phyloP scores from a whole-genome alignment of 768 basidiomycete genomes.

The Lyophyllum atratum region DNA sequence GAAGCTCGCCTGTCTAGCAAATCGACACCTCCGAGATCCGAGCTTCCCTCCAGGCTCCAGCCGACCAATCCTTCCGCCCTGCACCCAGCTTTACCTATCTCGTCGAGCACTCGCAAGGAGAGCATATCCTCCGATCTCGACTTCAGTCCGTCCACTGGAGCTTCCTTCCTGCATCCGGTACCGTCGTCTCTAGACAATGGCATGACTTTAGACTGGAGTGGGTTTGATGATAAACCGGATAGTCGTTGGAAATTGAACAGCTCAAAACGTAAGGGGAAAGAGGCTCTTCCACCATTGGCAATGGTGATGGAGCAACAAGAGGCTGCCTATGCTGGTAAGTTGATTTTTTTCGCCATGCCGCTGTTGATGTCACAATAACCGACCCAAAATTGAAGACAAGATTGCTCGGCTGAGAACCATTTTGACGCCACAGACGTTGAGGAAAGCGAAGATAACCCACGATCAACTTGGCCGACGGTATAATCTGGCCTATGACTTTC shows the following conservation, averaged over 20 bases:
- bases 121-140: slow-evolving; percentile 55
- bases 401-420: slow-evolving; percentile 52
- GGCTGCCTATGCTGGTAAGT: slow-evolving; percentile 54
- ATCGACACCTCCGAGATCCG: slow-evolving; percentile 18
- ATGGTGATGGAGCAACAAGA: slow-evolving; percentile 61
- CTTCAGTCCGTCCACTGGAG: slow-evolving; percentile 65
- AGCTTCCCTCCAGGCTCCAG: slow-evolving; percentile 17
- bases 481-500: slow-evolving; percentile 44
- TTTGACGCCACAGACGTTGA: slow-evolving; percentile 53
- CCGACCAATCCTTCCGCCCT: slow-evolving; percentile 31
- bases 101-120: slow-evolving; percentile 27
- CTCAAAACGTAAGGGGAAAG: slow-evolving; percentile 61
- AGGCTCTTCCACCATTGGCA: slow-evolving; percentile 42
- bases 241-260: slow-evolving; percentile 62
- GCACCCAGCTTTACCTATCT: slow-evolving; percentile 28
- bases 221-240: slow-evolving; percentile 56
- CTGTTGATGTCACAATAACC: neutral
- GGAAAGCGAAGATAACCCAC: slow-evolving; percentile 64
- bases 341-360: neutral
- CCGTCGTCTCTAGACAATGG: slow-evolving; percentile 72
- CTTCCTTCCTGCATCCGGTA: slow-evolving; percentile 55
- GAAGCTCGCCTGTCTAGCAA: slow-evolving; percentile 58
- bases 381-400: slow-evolving; percentile 45
- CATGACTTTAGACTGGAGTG: slow-evolving; percentile 73
- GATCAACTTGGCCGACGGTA: slow-evolving; percentile 73